A percentile compares a stretch with the other conserved stretches of the same genome.
phyloP scores from a whole-genome alignment of 768 basidiomycete species.

The Psilocybe cyanescens region DNA sequence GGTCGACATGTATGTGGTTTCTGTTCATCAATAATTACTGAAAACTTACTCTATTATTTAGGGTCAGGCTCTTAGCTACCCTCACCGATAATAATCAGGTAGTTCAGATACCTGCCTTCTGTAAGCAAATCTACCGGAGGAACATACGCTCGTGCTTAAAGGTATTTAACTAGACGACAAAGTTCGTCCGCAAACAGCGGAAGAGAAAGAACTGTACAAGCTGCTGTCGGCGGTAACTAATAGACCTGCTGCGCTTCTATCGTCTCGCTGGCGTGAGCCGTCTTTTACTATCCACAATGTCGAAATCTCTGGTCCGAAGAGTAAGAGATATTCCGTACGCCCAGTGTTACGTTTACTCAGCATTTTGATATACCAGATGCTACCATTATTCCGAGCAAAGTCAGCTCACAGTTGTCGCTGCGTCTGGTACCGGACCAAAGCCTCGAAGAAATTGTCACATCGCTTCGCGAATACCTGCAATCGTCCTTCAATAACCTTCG shows the following conservation, averaged over 20 bases:
- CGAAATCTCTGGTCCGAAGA: constrained; percentile 79
- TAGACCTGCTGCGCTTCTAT: constrained; percentile 67
- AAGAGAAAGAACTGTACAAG: constrained; percentile 71
- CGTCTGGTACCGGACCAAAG: constrained; percentile 96
- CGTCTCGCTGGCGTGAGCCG: constrained; percentile 87
- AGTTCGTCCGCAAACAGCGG: constrained; percentile 69
- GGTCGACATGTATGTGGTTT: constrained; percentile 76
- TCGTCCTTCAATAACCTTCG: constrained; percentile 58
- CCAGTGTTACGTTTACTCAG: not conserved
- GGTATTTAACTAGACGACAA: constrained; percentile 58
- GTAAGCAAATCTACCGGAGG: constrained; percentile 47
- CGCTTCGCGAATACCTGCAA: constrained; percentile 62
- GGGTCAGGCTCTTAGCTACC: constrained; percentile 79
- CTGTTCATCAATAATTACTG: not conserved
- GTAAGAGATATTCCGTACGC: constrained; percentile 41
- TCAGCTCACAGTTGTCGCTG: constrained; percentile 85
- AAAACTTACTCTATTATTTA: constrained; percentile 28
- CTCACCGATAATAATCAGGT: constrained; percentile 60
- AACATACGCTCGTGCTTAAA: not conserved
- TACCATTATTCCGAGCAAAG: constrained; percentile 87
- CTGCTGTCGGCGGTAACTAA: constrained; percentile 71
- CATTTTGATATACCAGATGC: constrained; percentile 50
- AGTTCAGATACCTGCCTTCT: constrained; percentile 81
- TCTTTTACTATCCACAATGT: constrained; percentile 89
- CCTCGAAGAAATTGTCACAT: constrained; percentile 65